phyloP scores from a whole-genome alignment of 129 eudicot species.

The Tanacetum coccineum region DNA sequence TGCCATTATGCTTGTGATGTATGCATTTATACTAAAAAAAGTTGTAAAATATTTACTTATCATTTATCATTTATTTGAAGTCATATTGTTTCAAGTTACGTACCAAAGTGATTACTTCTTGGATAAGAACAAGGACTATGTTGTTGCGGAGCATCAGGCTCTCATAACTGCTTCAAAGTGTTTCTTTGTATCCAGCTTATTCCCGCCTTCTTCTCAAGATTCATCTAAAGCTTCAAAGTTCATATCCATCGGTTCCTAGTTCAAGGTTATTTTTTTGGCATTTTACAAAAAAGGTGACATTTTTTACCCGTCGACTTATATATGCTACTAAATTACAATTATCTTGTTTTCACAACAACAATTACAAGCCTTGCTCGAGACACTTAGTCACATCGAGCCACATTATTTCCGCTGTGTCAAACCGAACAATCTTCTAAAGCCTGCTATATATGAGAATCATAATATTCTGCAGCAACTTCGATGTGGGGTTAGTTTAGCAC shows the following conservation, averaged over 20 bases:
- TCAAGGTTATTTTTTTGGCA: constrained; percentile 48
- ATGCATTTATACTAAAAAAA: constrained; percentile 35
- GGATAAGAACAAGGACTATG: constrained; percentile 94
- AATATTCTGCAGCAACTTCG: constrained; percentile 86
- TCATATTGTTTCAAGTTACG: constrained; percentile 58
- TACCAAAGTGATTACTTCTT: constrained; percentile 77
- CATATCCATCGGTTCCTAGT: constrained; percentile 77
- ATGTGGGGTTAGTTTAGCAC: constrained; percentile 70
- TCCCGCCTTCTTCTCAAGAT: constrained; percentile 72
- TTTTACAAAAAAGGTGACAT: too few species aligned
- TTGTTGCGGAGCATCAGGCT: constrained; percentile 83
- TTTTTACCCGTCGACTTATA: too few species aligned
- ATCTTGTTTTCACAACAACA: constrained; percentile 56
- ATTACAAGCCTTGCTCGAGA: constrained; percentile 84
- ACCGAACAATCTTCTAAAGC: constrained; percentile 82
- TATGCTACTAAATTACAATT: neutral
- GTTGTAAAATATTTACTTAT: too few species aligned
- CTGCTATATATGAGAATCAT: constrained; percentile 65
- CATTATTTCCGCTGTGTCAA: constrained; percentile 86
- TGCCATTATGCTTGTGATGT: constrained; percentile 96
- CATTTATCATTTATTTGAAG: constrained; percentile 12
- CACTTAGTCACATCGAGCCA: constrained; percentile 84
- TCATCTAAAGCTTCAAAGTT: constrained; percentile 77
- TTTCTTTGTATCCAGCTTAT: constrained; percentile 73
- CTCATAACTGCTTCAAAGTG: constrained; percentile 72